Conservation (phyloP, 371 early-diverging fungal genomes). For the Apophysomyces trapeziformis region DNA sequence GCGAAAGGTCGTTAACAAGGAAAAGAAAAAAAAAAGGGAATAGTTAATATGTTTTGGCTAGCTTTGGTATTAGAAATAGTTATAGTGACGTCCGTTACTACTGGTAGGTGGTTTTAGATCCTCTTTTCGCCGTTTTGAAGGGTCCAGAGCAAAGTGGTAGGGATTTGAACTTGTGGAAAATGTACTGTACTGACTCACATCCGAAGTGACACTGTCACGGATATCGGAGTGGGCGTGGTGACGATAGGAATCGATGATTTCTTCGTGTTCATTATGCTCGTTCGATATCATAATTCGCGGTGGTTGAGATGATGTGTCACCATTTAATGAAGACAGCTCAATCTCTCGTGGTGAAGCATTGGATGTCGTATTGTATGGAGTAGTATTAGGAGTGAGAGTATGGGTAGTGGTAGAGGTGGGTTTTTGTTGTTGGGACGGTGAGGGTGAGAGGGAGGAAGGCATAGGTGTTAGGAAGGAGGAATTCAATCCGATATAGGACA, state of each 20-base stretch:
- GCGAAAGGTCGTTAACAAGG: neutral
- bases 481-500: neutral
- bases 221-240: neutral
- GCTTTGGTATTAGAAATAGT: neutral
- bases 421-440: neutral
- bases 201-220: slow-evolving; percentile 15
- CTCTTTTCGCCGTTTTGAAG: neutral
- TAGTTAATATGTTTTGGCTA: too few relatives aligned
- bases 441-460: slow-evolving; percentile 11
- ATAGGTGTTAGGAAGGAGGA: neutral
- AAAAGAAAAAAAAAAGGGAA: neutral
- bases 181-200: slow-evolving; percentile 21
- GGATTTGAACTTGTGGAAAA: slow-evolving; percentile 7
- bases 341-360: neutral
- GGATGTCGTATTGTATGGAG: neutral
- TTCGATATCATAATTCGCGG: slow-evolving; percentile 22
- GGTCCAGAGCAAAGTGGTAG: neutral
- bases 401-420: neutral
- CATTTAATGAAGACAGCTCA: neutral
- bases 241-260: slow-evolving; percentile 10
- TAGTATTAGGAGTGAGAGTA: too few relatives aligned
- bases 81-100: neutral
- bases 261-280: slow-evolving; percentile 19
- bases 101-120: neutral
- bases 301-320: neutral